Evolutionary conservation across 495 filamentous ascomycete genomes (phyloP), one percentile per base, ranked within the genome.

Genomic region (Tirmania nivea): DNA sequence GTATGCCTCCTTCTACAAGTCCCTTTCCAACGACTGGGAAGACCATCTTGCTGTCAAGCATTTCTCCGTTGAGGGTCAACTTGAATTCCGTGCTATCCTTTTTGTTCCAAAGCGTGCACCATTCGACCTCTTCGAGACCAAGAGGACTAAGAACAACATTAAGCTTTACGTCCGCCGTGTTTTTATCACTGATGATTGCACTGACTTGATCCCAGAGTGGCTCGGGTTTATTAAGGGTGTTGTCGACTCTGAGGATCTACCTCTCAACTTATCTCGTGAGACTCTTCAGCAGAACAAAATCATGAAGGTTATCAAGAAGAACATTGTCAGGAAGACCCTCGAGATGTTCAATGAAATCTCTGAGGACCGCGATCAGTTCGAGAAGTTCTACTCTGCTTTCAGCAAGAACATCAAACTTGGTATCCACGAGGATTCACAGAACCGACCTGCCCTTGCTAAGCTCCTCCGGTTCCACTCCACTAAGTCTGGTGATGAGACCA

Each of bases 131-230:
- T 97, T 97, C 73, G 90, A 97, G 80, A 94, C 92, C 60, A 97
- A 97, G 84, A 92, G 94, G 81, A 94, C 87, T 67, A 97, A 97
- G 86, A 96, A 95, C 80, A 97, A 97, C 83, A 96, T 97, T 78
- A 97, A 97, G 78, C 81, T 97, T 64, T 97, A 97, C 72, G 90
- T 97, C 62, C 90, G 90, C 70, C 92, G 90, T 70, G 90, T 97
- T 71, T 97, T 97, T 81, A 97, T 97, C 77, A 97, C 90, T 54
- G 90, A 97, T 62, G 90, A 97, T 73, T 88, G 87, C 59, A 96
- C 89, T 65, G 90, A 97, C 68, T 81, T 97, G 73, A 92, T 97
- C 61, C 90, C 90, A 57, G 90, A 97, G 76, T 97, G 90, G 90
- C 82, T 97, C 66, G 78, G 85, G 74, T 97, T 97, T 74, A 70